phyloP scores from a whole-genome alignment of 2,329 filamentous ascomycete genomes.

The Penicillium frequentans region DNA sequence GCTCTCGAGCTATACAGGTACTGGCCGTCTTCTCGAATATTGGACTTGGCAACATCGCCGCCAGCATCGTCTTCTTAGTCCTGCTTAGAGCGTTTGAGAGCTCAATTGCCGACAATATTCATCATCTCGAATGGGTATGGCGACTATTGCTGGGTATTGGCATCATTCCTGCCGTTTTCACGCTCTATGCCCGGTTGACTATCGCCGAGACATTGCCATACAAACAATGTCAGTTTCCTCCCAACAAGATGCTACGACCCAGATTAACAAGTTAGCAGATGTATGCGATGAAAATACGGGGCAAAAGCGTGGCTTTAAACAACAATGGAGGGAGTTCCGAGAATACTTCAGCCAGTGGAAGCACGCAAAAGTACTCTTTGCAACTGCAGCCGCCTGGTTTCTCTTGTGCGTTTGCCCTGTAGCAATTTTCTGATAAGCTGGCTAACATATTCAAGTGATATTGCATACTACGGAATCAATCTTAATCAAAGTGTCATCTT shows the following conservation, averaged over 20 bases:
- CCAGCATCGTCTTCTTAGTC: slow-evolving; percentile 20
- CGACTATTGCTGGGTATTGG: slow-evolving; percentile 25
- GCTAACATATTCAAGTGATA: slow-evolving; percentile 13
- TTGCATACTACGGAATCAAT: slow-evolving; percentile 37
- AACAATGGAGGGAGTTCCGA: slow-evolving; percentile 28
- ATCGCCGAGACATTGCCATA: slow-evolving; percentile 20
- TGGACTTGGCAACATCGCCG: slow-evolving; percentile 22
- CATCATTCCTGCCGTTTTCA: slow-evolving; percentile 21
- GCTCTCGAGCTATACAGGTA: slow-evolving; percentile 16
- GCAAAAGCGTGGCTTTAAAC: slow-evolving; percentile 10
- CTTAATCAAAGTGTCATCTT: slow-evolving; percentile 38
- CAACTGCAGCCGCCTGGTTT: slow-evolving; percentile 33
- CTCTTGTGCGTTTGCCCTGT: slow-evolving; percentile 19
- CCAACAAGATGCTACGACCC: background rate
- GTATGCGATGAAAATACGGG: slow-evolving; percentile 12
- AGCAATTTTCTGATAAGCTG: background rate
- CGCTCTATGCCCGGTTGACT: slow-evolving; percentile 27
- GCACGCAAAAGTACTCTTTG: slow-evolving; percentile 35
- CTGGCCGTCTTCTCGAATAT: slow-evolving; percentile 23
- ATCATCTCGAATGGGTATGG: slow-evolving; percentile 25
- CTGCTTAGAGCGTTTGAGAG: slow-evolving; percentile 19
- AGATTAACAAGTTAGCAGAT: slow-evolving; percentile 2
- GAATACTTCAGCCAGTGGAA: slow-evolving; percentile 33
- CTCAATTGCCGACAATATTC: slow-evolving; percentile 4
- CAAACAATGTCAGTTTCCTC: slow-evolving; percentile 10